Evolutionary conservation across 2,329 filamentous ascomycete species (phyloP).

Genomic region (Lachnellula willkommii): DNA sequence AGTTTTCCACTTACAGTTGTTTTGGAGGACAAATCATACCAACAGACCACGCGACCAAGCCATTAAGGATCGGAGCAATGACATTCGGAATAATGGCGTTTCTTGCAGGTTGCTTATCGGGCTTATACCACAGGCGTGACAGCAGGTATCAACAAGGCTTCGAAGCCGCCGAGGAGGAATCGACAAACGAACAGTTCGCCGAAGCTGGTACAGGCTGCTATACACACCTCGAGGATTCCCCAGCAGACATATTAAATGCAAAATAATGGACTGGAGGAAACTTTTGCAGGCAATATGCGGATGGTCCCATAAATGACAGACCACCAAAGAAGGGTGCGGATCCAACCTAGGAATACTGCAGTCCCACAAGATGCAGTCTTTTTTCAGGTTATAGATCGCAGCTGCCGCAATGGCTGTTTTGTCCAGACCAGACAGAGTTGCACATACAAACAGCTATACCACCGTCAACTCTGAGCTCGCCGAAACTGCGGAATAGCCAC

Average conservation of each 20-base stretch:
- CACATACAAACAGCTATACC: slow-evolving; percentile 12
- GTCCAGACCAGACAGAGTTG: slow-evolving; percentile 18
- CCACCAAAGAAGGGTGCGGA: slow-evolving; percentile 24
- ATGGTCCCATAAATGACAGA: slow-evolving; percentile 22
- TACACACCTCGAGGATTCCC: slow-evolving; percentile 40
- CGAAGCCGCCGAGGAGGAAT: slow-evolving; percentile 47
- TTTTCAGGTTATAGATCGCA: slow-evolving; percentile 18
- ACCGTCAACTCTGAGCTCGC: not conserved
- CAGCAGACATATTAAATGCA: slow-evolving; percentile 16
- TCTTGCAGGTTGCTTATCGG: slow-evolving; percentile 50
- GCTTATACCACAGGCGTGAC: slow-evolving; percentile 51
- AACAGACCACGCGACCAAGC: slow-evolving; percentile 23
- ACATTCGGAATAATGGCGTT: slow-evolving; percentile 23
- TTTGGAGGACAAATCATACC: slow-evolving; percentile 1
- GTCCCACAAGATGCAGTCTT: slow-evolving; percentile 19
- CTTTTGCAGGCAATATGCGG: slow-evolving; percentile 22
- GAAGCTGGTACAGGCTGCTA: slow-evolving; percentile 45
- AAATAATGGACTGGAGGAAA: slow-evolving; percentile 15
- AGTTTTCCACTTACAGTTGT: not conserved
- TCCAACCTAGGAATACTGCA: slow-evolving; percentile 28
- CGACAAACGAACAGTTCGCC: slow-evolving; percentile 43
- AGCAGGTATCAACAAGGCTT: slow-evolving; percentile 47
- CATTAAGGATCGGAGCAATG: slow-evolving; percentile 24
- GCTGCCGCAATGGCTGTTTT: slow-evolving; percentile 19
- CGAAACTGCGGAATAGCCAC: not conserved